phyloP scores from a whole-genome alignment of 1,284 basidiomycete genomes.

The Cryptococcus wingfieldii region DNA sequence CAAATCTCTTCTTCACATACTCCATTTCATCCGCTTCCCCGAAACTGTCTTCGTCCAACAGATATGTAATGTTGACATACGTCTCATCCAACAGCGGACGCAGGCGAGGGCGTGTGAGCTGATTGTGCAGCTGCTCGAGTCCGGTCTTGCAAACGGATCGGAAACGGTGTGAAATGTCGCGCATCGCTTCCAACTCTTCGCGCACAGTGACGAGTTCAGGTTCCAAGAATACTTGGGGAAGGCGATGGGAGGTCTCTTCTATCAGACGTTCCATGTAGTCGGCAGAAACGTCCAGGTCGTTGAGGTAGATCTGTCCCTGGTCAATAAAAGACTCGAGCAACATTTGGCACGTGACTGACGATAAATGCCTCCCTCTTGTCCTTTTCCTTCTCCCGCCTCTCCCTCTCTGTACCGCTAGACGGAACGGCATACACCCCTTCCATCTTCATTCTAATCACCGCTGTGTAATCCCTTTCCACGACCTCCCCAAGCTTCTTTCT shows the following conservation, averaged over 20 bases:
- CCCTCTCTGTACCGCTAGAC: constrained; percentile 55
- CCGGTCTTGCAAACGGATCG: constrained; percentile 68
- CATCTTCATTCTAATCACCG: constrained; percentile 71
- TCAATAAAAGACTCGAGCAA: not conserved
- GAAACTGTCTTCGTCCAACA: constrained; percentile 83
- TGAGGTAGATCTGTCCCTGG: constrained; percentile 65
- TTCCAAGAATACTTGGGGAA: constrained; percentile 67
- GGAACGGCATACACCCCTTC: constrained; percentile 70
- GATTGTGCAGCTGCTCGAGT: constrained; percentile 90
- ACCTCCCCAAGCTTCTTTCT: constrained; percentile 63
- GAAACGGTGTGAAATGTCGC: constrained; percentile 58
- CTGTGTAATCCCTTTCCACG: constrained; percentile 74
- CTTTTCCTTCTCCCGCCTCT: constrained; percentile 71
- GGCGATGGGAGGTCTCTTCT: constrained; percentile 60
- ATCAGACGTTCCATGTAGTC: constrained; percentile 78
- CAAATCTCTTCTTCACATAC: constrained; percentile 78
- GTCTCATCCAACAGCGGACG: constrained; percentile 78
- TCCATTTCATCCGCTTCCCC: constrained; percentile 79
- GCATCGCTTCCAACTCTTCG: constrained; percentile 34
- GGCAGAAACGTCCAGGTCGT: constrained; percentile 81
- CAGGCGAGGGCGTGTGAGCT: constrained; percentile 78
- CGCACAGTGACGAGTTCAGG: constrained; percentile 52
- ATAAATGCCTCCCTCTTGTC: constrained; percentile 74
- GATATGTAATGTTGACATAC: constrained; percentile 82
- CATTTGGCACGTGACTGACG: constrained; percentile 53